These are phyloP conservation scores for Penicillium digitatum DNA, from an alignment of 2,329 filamentous ascomycete species.

Conservation along the genomic window DNA sequence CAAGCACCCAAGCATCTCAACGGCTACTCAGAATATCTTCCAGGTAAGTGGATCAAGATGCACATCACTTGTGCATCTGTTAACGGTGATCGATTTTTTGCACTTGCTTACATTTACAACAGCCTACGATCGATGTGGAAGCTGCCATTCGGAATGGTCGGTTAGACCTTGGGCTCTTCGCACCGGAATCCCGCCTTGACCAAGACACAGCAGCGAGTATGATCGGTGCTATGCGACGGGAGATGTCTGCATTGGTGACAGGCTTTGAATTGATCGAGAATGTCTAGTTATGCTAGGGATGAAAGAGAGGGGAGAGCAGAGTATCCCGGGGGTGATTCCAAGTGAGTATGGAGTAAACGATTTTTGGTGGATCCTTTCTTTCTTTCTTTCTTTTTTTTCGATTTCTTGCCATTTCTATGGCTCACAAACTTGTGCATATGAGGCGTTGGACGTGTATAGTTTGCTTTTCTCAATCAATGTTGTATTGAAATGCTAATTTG, in stretches of 20 bases:
- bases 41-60: slow-evolving; percentile 17
- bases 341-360: background rate
- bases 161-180: slow-evolving; percentile 25
- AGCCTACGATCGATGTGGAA: slow-evolving; percentile 26
- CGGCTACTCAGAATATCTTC: slow-evolving; percentile 12
- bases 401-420: background rate
- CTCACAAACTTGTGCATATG: slow-evolving; percentile 16
- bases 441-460: slow-evolving; percentile 17
- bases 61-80: background rate
- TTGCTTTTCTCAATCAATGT: background rate
- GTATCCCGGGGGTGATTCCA: background rate
- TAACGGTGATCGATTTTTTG: slow-evolving; percentile 10
- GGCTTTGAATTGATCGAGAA: slow-evolving; percentile 2
- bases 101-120: slow-evolving; percentile 14
- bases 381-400: background rate
- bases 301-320: background rate
- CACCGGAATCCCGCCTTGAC: slow-evolving; percentile 13
- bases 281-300: slow-evolving; percentile 1
- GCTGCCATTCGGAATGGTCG: slow-evolving; percentile 20
- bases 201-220: slow-evolving; percentile 10
- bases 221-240: slow-evolving; percentile 15
- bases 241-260: slow-evolving; percentile 14
- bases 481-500: slow-evolving; percentile 8
- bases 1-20: slow-evolving; percentile 2
- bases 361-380: background rate